Evolutionary conservation across 768 basidiomycete species (phyloP).

Genomic region (Lactarius deliciosus): DNA sequence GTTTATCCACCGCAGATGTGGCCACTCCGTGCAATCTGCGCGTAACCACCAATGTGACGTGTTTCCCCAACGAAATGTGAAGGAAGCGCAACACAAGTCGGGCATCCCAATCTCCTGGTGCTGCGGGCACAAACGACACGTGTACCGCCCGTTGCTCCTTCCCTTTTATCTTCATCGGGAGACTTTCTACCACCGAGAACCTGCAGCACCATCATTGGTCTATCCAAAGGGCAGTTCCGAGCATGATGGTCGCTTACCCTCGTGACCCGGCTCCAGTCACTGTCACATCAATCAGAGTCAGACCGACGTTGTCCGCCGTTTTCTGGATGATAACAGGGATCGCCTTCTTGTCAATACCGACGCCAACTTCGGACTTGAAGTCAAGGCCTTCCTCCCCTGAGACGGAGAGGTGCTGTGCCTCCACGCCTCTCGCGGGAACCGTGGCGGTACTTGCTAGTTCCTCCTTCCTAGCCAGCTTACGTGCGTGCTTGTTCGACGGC

Average conservation of each 20-base stretch:
- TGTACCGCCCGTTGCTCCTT: background rate
- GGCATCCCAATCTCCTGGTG: background rate
- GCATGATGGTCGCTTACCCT: too few species aligned
- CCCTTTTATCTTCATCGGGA: background rate
- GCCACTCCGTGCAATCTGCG: constrained; percentile 2
- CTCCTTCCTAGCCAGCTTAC: background rate
- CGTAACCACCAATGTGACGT: background rate
- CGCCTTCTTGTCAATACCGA: background rate
- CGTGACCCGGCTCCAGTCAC: background rate
- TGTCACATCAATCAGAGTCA: background rate
- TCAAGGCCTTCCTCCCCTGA: constrained; percentile 1
- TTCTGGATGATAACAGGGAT: constrained; percentile 4
- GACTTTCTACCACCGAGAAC: background rate
- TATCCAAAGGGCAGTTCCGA: background rate
- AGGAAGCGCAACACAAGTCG: background rate
- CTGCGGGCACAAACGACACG: background rate
- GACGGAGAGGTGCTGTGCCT: background rate
- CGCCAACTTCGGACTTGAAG: background rate
- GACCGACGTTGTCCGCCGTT: background rate
- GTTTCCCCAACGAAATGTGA: background rate
- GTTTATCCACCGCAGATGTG: background rate
- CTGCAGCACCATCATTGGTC: background rate
- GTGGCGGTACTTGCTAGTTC: background rate
- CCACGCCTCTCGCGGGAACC: background rate
- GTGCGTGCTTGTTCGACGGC: background rate